A percentile compares a stretch with the other conserved stretches of the same genome.
Evolutionary conservation across 2,329 filamentous ascomycete species (phyloP).

Genomic region (Exophiala xenobiotica): DNA sequence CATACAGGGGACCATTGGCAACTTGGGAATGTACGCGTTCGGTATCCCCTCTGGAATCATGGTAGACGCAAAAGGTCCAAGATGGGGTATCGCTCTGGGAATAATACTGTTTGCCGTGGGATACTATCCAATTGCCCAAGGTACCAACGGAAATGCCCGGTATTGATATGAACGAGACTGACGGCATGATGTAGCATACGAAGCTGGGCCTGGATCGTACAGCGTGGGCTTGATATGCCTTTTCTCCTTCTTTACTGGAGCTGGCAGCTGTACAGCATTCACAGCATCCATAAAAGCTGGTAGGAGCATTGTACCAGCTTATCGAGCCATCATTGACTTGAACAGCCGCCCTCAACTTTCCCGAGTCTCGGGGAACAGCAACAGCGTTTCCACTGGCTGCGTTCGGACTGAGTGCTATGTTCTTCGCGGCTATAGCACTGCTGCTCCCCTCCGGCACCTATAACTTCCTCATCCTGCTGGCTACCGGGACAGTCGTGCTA

Average conservation of each 20-base stretch:
- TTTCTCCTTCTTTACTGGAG: conserved; percentile 79
- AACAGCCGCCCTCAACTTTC: conserved; percentile 84
- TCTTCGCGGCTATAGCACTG: conserved; percentile 81
- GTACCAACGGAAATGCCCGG: conserved; percentile 28
- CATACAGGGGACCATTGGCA: conserved; percentile 52
- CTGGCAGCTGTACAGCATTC: conserved; percentile 91
- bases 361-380: conserved; percentile 83
- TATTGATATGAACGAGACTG: conserved; percentile 30
- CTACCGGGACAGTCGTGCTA: conserved; percentile 74
- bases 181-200: conserved; percentile 60
- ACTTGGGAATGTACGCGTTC: conserved; percentile 85
- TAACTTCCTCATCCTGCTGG: conserved; percentile 75
- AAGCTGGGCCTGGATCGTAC: conserved; percentile 61
- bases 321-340: conserved; percentile 3
- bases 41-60: conserved; percentile 88
- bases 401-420: conserved; percentile 93
- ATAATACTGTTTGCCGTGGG: conserved; percentile 70
- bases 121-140: conserved; percentile 75
- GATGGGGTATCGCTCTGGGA: conserved; percentile 74
- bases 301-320: conserved; percentile 32
- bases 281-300: conserved; percentile 77
- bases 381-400: conserved; percentile 91
- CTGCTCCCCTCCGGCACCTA: conserved; percentile 81
- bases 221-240: conserved; percentile 66
- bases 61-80: conserved; percentile 77